Conservation (phyloP, 768 basidiomycete genomes). For the Suillus bovinus region DNA sequence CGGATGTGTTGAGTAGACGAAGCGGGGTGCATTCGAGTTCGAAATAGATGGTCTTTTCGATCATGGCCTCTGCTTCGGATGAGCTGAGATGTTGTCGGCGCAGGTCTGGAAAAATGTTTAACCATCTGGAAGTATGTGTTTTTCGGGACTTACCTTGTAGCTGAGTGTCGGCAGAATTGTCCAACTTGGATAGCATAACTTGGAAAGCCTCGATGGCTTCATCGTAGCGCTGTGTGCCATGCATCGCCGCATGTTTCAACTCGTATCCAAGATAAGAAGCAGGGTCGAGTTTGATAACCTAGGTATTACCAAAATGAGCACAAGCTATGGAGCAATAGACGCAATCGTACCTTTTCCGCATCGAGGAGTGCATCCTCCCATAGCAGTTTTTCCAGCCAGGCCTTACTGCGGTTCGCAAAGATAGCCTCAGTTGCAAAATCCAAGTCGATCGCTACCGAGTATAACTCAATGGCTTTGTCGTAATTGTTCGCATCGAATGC, state of each 20-base stretch:
- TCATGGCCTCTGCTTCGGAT: neutral
- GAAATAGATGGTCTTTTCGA: neutral
- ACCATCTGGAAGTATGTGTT: neutral
- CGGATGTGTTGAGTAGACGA: neutral
- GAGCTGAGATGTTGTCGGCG: neutral
- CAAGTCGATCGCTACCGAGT: neutral
- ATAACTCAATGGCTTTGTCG: neutral
- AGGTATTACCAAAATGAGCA: neutral
- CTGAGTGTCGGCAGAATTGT: neutral
- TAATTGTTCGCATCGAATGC: neutral
- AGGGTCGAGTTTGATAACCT: neutral
- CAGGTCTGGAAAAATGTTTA: neutral
- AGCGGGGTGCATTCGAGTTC: neutral
- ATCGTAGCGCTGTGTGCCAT: neutral
- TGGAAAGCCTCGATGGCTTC: neutral
- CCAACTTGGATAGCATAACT: neutral
- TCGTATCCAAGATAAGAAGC: neutral
- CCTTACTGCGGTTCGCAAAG: neutral
- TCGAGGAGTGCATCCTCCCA: neutral
- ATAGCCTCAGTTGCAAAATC: neutral
- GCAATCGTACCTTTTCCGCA: neutral
- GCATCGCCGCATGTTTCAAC: neutral
- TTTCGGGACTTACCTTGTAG: neutral
- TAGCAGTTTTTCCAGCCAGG: neutral
- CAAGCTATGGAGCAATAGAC: neutral